Evolutionary conservation across 1,139 yeast genomes (phyloP).

Genomic region (Geotrichum armillariae): DNA sequence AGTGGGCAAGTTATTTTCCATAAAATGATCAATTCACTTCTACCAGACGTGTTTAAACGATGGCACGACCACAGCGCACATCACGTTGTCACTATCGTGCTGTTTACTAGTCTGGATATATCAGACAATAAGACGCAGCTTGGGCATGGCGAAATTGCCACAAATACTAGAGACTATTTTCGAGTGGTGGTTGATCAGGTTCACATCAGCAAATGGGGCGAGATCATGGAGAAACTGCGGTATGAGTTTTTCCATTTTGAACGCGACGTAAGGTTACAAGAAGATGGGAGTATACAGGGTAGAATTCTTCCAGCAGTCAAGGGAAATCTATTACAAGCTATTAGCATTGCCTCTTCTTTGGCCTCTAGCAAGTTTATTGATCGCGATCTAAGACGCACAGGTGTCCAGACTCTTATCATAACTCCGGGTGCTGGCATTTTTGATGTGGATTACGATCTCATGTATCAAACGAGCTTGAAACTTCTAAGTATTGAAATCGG

Average conservation of each 20-base stretch:
- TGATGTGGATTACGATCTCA: conserved; percentile 82
- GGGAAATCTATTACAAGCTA: conserved; percentile 85
- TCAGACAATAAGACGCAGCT: conserved; percentile 37
- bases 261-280: conserved; percentile 61
- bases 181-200: conserved; percentile 96
- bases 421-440: conserved; percentile 93
- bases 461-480: conserved; percentile 73
- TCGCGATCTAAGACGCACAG: conserved; percentile 83
- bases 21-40: conserved; percentile 82
- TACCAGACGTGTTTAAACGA: conserved; percentile 83
- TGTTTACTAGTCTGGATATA: conserved; percentile 78
- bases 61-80: conserved; percentile 89
- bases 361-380: conserved; percentile 80
- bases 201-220: conserved; percentile 79
- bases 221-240: conserved; percentile 84
- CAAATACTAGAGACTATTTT: conserved; percentile 73
- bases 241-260: conserved; percentile 83
- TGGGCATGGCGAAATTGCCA: conserved; percentile 68
- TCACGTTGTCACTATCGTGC: conserved; percentile 86
- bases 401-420: conserved; percentile 78
- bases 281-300: conserved; percentile 42
- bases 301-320: conserved; percentile 77
- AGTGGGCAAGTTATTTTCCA: conserved; percentile 93
- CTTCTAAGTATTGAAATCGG: conserved; percentile 79
- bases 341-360: conserved; percentile 77